These are phyloP conservation scores for Microcyclosporella mali DNA, from an alignment of 2,329 filamentous ascomycete species.

Conservation along the genomic window DNA sequence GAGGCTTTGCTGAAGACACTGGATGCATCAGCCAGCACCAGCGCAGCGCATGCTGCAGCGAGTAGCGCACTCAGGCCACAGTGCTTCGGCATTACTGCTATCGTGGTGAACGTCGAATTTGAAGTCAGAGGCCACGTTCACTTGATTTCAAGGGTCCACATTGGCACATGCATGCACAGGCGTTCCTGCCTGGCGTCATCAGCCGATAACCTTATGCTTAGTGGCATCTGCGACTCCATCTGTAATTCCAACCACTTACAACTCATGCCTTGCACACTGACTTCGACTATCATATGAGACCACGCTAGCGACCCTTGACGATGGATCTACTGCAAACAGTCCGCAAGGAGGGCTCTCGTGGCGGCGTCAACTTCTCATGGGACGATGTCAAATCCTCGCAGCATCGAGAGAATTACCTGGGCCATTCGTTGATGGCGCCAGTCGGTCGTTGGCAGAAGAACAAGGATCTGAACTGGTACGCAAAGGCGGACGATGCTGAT, in stretches of 20 bases:
- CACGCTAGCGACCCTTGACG: constrained; percentile 9
- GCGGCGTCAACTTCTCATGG: constrained; percentile 95
- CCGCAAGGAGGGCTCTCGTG: constrained; percentile 82
- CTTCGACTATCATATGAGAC: neutral
- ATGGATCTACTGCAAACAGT: constrained; percentile 95
- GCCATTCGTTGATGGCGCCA: constrained; percentile 82
- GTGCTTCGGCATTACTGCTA: constrained; percentile 15
- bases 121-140: constrained; percentile 3
- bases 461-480: constrained; percentile 61
- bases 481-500: constrained; percentile 50
- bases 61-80: constrained; percentile 21
- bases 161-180: too few species aligned
- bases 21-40: constrained; percentile 14
- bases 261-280: too few species aligned
- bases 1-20: constrained; percentile 40
- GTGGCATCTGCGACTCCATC: too few species aligned
- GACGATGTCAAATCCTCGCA: constrained; percentile 80
- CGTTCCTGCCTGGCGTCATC: too few species aligned
- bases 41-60: constrained; percentile 18
- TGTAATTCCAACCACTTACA: neutral
- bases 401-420: constrained; percentile 86
- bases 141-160: too few species aligned
- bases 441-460: constrained; percentile 89
- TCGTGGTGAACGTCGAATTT: too few species aligned
- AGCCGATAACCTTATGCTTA: too few species aligned